phyloP scores from a whole-genome alignment of 331 rosid genomes.

The Quercus lobata region DNA sequence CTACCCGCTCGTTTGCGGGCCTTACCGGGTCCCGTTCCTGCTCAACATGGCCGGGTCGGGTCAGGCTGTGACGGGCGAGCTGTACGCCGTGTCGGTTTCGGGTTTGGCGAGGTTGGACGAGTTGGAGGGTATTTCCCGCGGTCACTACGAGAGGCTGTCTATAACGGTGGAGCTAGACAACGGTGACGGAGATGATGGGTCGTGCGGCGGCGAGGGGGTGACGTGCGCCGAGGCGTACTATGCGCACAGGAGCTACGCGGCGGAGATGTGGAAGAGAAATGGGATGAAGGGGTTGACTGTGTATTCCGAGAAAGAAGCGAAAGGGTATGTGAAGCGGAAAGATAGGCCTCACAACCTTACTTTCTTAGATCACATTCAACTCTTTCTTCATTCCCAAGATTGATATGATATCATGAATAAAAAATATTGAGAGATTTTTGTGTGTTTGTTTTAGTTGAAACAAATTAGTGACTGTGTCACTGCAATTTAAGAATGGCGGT shows the following conservation, averaged over 20 bases:
- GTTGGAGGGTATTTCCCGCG: conserved; percentile 57
- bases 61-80: conserved; percentile 55
- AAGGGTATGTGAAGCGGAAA: conserved; percentile 62
- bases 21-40: conserved; percentile 70
- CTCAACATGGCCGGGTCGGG: conserved; percentile 61
- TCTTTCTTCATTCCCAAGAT: conserved; percentile 19
- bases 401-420: too few species aligned
- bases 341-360: conserved; percentile 79
- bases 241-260: too few species aligned
- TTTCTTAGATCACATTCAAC: conserved; percentile 62
- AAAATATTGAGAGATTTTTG: too few species aligned
- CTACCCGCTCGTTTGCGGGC: conserved; percentile 76
- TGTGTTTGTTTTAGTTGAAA: too few species aligned
- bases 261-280: conserved; percentile 58
- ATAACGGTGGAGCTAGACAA: conserved; percentile 10
- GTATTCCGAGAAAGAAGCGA: conserved; percentile 55
- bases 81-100: conserved; percentile 51
- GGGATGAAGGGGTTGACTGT: conserved; percentile 37
- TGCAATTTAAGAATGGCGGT: too few species aligned
- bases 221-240: not conserved
- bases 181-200: not conserved
- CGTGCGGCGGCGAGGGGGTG: conserved; percentile 10
- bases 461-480: too few species aligned
- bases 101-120: conserved; percentile 52
- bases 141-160: conserved; percentile 66